These are phyloP conservation scores for Sclerotinia minor DNA, from an alignment of 2,329 filamentous ascomycete species.

Conservation along the genomic window DNA sequence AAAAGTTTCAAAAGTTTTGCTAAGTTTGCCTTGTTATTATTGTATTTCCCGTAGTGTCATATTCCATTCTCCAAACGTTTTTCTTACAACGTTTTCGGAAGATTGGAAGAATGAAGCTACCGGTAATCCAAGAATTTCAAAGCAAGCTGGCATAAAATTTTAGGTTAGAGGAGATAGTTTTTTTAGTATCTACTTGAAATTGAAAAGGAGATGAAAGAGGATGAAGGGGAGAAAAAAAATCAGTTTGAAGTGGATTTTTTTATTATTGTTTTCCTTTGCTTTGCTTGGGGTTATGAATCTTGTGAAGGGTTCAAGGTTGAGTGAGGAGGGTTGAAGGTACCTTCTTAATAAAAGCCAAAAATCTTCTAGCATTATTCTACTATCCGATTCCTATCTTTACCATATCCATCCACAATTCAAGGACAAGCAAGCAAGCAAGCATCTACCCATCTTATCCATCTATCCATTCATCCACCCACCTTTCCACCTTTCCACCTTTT, in stretches of 20 bases:
- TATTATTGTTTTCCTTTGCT: background rate
- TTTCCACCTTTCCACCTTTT: background rate
- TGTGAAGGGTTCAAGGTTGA: constrained; percentile 16
- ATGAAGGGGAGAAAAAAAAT: no score
- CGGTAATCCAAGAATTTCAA: background rate
- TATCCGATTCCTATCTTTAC: background rate
- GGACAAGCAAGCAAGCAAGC: background rate
- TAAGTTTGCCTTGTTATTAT: background rate
- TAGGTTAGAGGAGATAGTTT: background rate
- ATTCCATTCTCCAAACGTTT: constrained; percentile 2
- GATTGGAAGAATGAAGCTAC: background rate
- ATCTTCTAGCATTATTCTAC: background rate
- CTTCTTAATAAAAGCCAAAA: background rate
- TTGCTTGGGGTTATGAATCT: background rate
- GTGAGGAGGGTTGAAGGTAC: background rate
- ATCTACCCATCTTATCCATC: background rate
- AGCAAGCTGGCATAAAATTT: constrained; percentile 7
- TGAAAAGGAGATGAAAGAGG: constrained; percentile 13
- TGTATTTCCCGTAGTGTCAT: constrained; percentile 1
- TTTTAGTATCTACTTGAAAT: background rate
- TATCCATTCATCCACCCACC: background rate
- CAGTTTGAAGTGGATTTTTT: constrained; percentile 12
- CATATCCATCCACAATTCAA: background rate
- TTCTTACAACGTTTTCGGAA: background rate
- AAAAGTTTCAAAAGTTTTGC: background rate